These are phyloP conservation scores for Coleophoma cylindrospora DNA, from an alignment of 2,329 filamentous ascomycete genomes.

Conservation along the genomic window DNA sequence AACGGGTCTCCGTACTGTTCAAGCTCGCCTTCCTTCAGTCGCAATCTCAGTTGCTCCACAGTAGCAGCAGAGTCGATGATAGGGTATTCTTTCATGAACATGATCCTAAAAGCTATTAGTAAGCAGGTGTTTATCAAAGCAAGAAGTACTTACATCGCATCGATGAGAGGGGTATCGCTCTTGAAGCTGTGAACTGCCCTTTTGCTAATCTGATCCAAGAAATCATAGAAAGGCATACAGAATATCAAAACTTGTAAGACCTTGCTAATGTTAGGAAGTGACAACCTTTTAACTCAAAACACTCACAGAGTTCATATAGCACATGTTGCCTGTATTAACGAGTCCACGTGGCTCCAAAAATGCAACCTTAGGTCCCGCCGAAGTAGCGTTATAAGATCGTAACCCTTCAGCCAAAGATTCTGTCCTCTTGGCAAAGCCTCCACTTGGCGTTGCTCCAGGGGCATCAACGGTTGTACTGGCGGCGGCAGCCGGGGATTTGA, in stretches of 20 bases:
- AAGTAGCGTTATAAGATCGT: conserved; percentile 59
- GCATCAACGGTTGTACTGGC: conserved; percentile 29
- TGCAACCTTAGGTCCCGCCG: conserved; percentile 55
- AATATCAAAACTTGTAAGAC: conserved; percentile 94
- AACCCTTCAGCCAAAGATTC: conserved; percentile 74
- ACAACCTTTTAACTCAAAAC: neutral
- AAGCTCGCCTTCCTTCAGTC: conserved; percentile 76
- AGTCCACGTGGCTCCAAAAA: conserved; percentile 91
- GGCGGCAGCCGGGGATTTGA: conserved; percentile 44
- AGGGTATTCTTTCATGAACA: conserved; percentile 92
- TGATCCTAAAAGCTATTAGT: conserved; percentile 56
- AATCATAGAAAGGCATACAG: conserved; percentile 90
- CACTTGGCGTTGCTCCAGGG: neutral
- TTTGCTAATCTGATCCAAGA: conserved; percentile 81
- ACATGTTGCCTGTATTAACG: conserved; percentile 98
- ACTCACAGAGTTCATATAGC: conserved; percentile 98
- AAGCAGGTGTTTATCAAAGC: conserved; percentile 1
- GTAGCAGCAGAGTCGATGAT: conserved; percentile 75
- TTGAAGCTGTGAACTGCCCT: conserved; percentile 88
- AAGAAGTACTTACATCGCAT: conserved; percentile 71
- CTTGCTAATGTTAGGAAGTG: conserved; percentile 42
- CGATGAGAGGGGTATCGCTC: conserved; percentile 86
- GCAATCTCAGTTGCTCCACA: conserved; percentile 66
- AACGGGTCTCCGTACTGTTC: conserved; percentile 90
- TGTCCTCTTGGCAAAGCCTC: conserved; percentile 35